Evolutionary conservation across 1,284 basidiomycete species (phyloP).

Genomic region (Rhodotorula sp.): DNA sequence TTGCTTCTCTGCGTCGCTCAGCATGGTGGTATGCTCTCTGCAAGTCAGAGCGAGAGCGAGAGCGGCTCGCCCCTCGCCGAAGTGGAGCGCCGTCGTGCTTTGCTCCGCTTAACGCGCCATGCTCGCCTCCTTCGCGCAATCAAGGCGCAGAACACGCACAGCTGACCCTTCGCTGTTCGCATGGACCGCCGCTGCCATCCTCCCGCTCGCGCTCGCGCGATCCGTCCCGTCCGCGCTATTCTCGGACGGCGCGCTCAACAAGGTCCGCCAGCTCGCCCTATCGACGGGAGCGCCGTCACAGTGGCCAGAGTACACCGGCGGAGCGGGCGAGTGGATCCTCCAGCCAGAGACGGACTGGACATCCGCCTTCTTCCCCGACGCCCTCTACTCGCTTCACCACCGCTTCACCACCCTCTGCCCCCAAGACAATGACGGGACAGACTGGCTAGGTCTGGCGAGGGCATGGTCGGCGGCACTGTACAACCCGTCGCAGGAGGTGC

Average conservation of each 20-base stretch:
- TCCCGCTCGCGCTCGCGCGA: no score
- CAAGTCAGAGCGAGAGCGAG: no score
- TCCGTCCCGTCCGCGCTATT: not conserved
- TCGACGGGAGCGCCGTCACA: slow-evolving; percentile 50
- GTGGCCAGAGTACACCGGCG: slow-evolving; percentile 64
- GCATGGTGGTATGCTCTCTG: no score
- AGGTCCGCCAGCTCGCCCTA: not conserved
- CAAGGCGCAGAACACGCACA: no score
- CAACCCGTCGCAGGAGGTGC: slow-evolving; percentile 53
- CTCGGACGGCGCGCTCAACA: not conserved
- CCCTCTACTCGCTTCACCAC: slow-evolving; percentile 62
- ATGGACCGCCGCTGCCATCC: no score
- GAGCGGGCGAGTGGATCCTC: slow-evolving; percentile 58
- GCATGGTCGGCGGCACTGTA: slow-evolving; percentile 59
- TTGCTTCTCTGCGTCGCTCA: no score
- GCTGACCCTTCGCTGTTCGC: no score
- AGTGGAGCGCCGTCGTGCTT: no score
- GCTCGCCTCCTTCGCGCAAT: no score
- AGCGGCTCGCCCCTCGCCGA: no score
- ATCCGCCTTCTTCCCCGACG: slow-evolving; percentile 66
- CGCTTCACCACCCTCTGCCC: slow-evolving; percentile 57
- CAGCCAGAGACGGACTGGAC: slow-evolving; percentile 66
- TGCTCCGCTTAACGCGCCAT: no score
- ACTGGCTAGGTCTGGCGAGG: slow-evolving; percentile 62
- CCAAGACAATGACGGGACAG: slow-evolving; percentile 46